Base-by-base conservation (phyloP, 2,329 filamentous ascomycete genomes). In the Scorias spongiosa region DNA sequence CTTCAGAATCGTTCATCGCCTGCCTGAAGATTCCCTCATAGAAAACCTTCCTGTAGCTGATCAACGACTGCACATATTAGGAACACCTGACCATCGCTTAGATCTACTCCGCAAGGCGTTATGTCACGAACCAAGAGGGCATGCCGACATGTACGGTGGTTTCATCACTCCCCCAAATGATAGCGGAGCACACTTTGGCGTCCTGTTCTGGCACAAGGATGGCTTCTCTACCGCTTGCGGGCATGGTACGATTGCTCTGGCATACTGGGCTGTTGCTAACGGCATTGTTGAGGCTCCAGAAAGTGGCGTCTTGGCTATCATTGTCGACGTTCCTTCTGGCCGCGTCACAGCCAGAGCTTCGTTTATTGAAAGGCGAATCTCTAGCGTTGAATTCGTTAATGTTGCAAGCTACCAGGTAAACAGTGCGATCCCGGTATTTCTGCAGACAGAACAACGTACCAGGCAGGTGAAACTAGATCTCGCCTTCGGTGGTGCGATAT, bases 181-280 rank as follows among this genome's bases (percentile, higher is more conserved):
- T n/a, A 37, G 41, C 6, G 46, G 50, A 1, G 70, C 69, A 0
- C 58, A 72, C 48, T 65, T 71, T 20, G 69, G 68, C 4, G 65
- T 68, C 1, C 49, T 72, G 2, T 72, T 72, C 53, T 61, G 61
- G 47, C 66, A 67, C 29, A 69, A 69, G 29, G 65, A 66, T 3
- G 68, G 66, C 0, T 71, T 66, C 41, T 69, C 66, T 7, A 71
- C 67, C 5, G 71, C 71, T 61, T 72, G 69, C 46, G 70, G 70
- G 2, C 70, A 73, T 50, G 69, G 68, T 2, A 71, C 69, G 0
- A 67, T 74, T 39, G 70, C 70, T 0, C 49, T 73, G 10, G 68
- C 68, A 2, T 58, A 66, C 2, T 67, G 64, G 42, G 52, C 67
- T 0, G 57, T 68, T 15, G 44, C 42, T 2, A 42, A 42, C 10